Evolutionary conservation across 1,284 basidiomycete genomes (phyloP), one percentile per base, ranked within the genome.

Genomic region (Ustilago lituana): DNA sequence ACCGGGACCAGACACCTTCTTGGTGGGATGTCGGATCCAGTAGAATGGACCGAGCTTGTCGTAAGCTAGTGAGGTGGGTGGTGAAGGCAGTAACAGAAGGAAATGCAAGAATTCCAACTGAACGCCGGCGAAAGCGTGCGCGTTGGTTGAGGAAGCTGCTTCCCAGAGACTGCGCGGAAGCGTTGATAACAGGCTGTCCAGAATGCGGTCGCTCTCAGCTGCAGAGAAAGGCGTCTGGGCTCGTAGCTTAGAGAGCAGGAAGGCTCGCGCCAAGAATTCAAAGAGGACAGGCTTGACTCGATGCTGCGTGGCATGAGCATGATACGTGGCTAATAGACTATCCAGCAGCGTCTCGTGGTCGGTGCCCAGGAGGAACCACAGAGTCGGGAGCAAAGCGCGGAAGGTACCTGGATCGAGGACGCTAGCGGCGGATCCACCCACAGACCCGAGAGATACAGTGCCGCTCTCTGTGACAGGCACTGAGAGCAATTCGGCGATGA

Each of bases 281-380:
- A 74, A 74, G 10, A 63, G 57, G 11, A 74, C 46, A 15, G 60
- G 51, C 51, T 74, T 74, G 44, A 66, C 58, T 11, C 53, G 41
- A 37, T 54, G 57, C 38, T 55, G 40, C 1, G 53, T 51, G n/a
- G 47, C 43, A 19, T 56, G 54, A 8, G 55, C 52, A 20, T 63
- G 60, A 24, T 59, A 69, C 14, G 60, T 60, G 20, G 29, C 35
- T 20, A 67, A 11, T 17, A 71, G 49, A 41, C 59, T 55, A 9
- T 63, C 48, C 11, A 74, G 47, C 6, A 74, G 36, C 2, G 57
- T 51, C 9, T 63, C 62, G 32, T 54, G 46, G 10, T 63, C 50
- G 12, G 55, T 52, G 22, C 64, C 68, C 22, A 75, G 41, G 17
- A 75, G 56, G 46, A 73, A 66, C 73, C 73, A 75, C 22, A 75